Conservation (phyloP, 371 early-diverging fungal species). For the Entomophthora muscae region DNA sequence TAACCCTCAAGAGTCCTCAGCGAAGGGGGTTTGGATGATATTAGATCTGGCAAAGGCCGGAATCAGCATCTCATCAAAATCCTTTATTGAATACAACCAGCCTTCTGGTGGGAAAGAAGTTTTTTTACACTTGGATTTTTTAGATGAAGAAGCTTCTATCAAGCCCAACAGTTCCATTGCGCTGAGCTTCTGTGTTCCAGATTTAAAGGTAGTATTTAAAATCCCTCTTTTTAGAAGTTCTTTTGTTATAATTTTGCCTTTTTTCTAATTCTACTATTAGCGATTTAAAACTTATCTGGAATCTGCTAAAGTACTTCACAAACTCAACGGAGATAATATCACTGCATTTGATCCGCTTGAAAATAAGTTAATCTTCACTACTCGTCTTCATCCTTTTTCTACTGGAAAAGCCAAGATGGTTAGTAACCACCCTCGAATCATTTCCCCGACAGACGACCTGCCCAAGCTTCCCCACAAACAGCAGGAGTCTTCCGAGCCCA, state of each 20-base stretch:
- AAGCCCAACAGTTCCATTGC: background rate
- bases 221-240: too few relatives aligned
- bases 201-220: background rate
- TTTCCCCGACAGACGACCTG: background rate
- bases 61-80: background rate
- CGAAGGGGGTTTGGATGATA: background rate
- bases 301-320: too few relatives aligned
- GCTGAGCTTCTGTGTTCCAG: background rate
- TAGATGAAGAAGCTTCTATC: background rate
- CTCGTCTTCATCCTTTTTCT: background rate
- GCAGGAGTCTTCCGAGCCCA: constrained; percentile 8
- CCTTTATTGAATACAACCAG: background rate
- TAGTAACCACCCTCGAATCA: background rate
- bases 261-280: too few relatives aligned
- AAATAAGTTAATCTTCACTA: background rate
- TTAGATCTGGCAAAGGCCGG: background rate
- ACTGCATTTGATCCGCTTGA: background rate
- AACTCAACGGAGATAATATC: too few relatives aligned
- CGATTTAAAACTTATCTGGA: too few relatives aligned
- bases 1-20: background rate
- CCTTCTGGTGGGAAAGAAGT: background rate
- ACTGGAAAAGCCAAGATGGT: background rate
- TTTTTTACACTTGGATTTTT: background rate
- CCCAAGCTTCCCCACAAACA: background rate
- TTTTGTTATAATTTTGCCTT: too few relatives aligned